Evolutionary conservation across 1,284 basidiomycete genomes (phyloP), one percentile per base, ranked within the genome.

Genomic region (Puccinia brachypodii): DNA sequence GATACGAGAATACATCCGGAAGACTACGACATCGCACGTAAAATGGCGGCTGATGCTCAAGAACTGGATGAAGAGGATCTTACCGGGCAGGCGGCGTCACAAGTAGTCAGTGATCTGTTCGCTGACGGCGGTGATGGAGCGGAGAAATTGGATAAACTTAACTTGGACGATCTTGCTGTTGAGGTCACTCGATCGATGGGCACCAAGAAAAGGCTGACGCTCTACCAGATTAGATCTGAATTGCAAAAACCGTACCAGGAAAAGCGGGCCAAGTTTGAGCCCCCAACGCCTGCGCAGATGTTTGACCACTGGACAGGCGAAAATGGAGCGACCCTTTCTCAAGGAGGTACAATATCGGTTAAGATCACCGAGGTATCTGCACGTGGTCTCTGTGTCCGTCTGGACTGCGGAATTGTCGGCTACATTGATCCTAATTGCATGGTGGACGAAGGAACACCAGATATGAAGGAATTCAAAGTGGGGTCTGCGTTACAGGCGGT

Each of bases 1-100:
- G 92, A 92, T 85, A 99, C 96, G 31, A 93, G 97, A 19, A 95
- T 99, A 83, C 97, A 99, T 87, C 95, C 95, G 0, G 95, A 98
- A 87, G 96, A 99, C 87, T 99, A 99, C 87, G 95, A 98, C 85
- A 90, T 98, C 78, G 96, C 97, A 0, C 92, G 95, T 66, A 98
- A 99, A 89, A 98, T 99, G 95, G 96, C 97, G 47, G 94, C 94
- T 14, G 96, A 98, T 87, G 95, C 96, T 8, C 90, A 98, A 33
- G 96, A 98, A 85, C 90, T 95, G 44, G 96, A 98, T 84, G 94
- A 96, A 85, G 96, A 98, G 86, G 96, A 98, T 87, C 71, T 83
- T 42, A 89, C 94, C 40, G 53, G 79, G 84, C 92, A 94, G 84
- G 93, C 95, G 86, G 93, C 94, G 50, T 97, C 95, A 4, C 86